Base-by-base conservation (phyloP, 2,329 filamentous ascomycete genomes). In the Penicillium oxalicum region DNA sequence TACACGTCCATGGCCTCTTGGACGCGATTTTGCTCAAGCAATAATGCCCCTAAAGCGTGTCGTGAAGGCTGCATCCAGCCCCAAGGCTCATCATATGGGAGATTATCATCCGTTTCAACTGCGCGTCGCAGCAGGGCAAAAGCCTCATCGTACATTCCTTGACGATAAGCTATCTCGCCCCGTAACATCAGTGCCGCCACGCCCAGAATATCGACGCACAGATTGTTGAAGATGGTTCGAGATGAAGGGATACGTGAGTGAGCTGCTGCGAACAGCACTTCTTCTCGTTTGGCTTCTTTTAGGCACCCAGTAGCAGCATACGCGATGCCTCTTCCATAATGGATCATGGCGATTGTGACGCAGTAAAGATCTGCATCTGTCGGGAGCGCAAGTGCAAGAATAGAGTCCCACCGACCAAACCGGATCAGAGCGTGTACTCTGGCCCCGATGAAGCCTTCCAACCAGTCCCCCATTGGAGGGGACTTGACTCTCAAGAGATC, bases 401-500 rank as follows among this genome's bases (percentile, higher is more conserved):
- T 73, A 0, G 88, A 82, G 0, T 81, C 61, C 87, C 87, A 91
- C 3, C 70, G 71, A 0, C 87, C 87, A 56, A 91, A 91, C 0
- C 87, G 81, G 42, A 91, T 75, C 4, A 87, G 70, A 0, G 82
- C 82, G 64, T 91, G 87, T 2, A 85, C 72, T 3, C 81, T 77
- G 64, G 88, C 81, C 1, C 79, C 77, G 1, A 86, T 65, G 54
- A 88, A 89, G 0, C 79, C 80, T 65, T 91, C 87, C 0, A 91
- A 70, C 84, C 86, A 90, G 64, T 90, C 85, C 1, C 86, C 87
- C 84, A 91, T 88, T 0, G 86, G 86, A 0, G 86, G 86, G 0
- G 55, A 59, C 32, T 55, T 38, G 7, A 59, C 41, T 4, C 44
- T 48, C 7, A 91, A 72, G 4, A 90, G 68, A 0, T 77, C 75